Percentiles rank a stretch among this genome's conserved stretches.
Evolutionary conservation across 2,329 filamentous ascomycete genomes (phyloP).

Genomic region (Fonsecaea pedrosoi): DNA sequence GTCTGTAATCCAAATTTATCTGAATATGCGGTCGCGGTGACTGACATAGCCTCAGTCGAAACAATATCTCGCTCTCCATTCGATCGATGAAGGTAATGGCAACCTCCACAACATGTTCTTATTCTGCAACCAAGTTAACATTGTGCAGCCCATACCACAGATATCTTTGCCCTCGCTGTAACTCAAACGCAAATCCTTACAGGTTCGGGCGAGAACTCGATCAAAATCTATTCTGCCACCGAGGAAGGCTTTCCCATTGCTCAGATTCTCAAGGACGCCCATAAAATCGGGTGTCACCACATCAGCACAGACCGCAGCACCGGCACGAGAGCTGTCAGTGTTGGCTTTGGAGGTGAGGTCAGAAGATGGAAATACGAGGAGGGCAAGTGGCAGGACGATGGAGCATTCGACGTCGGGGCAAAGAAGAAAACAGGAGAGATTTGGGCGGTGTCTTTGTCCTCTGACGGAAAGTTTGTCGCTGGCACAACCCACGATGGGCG

Average conservation of each 20-base stretch:
- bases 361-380: slow-evolving; percentile 76
- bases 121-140: slow-evolving; percentile 28
- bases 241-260: slow-evolving; percentile 74
- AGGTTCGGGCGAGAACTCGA: slow-evolving; percentile 79
- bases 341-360: slow-evolving; percentile 87
- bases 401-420: slow-evolving; percentile 47
- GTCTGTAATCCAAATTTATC: slow-evolving; percentile 6
- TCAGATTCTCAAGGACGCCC: slow-evolving; percentile 79
- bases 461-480: slow-evolving; percentile 83
- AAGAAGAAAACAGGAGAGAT: slow-evolving; percentile 69
- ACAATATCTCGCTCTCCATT: slow-evolving; percentile 94
- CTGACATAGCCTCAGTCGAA: slow-evolving; percentile 72
- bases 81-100: slow-evolving; percentile 78
- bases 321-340: slow-evolving; percentile 77
- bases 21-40: slow-evolving; percentile 12
- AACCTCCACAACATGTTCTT: slow-evolving; percentile 32
- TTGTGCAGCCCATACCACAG: slow-evolving; percentile 75
- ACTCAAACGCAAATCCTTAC: slow-evolving; percentile 78
- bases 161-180: slow-evolving; percentile 83
- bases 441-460: slow-evolving; percentile 87
- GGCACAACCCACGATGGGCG: slow-evolving; percentile 85
- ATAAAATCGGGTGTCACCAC: slow-evolving; percentile 91
- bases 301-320: slow-evolving; percentile 69
- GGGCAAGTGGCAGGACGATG: slow-evolving; percentile 61
- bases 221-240: slow-evolving; percentile 82